Evolutionary conservation across 441 rosid species (phyloP).

Genomic region (Monsonia emarginata): DNA sequence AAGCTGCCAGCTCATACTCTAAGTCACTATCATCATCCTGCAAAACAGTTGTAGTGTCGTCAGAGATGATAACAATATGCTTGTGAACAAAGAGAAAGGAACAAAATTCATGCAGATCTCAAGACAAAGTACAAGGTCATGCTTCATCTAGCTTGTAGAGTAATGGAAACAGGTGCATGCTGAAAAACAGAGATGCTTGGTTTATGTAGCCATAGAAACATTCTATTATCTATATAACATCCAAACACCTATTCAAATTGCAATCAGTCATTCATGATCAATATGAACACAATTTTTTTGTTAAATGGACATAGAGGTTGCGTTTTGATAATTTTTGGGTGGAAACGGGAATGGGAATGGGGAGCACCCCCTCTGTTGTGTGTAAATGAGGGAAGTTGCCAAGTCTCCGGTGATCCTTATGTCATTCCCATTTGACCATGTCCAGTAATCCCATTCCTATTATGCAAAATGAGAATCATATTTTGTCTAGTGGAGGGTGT

Average conservation of each 20-base stretch:
- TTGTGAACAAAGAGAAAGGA: neutral
- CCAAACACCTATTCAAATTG: neutral
- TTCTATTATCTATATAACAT: too few relatives aligned
- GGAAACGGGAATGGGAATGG: too few relatives aligned
- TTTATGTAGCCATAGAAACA: neutral
- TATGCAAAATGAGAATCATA: too few relatives aligned
- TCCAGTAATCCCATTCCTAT: too few relatives aligned
- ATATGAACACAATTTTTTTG: neutral
- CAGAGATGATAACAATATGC: neutral
- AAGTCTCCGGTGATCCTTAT: too few relatives aligned
- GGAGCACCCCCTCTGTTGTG: too few relatives aligned
- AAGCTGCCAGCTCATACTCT: conserved; percentile 77
- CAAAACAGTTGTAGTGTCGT: conserved; percentile 5
- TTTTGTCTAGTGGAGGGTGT: too few relatives aligned
- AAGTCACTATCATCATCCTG: conserved; percentile 92
- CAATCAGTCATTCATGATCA: neutral
- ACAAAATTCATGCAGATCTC: neutral
- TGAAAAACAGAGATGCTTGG: neutral
- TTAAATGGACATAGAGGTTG: too few relatives aligned
- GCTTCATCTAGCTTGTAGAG: conserved; percentile 1
- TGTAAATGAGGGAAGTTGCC: too few relatives aligned
- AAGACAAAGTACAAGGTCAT: conserved; percentile 16
- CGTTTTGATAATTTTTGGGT: too few relatives aligned
- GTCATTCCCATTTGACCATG: too few relatives aligned
- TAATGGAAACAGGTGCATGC: neutral